Evolutionary conservation across 805 yeast species (phyloP), one percentile per base, ranked within the genome.

Genomic region (Kuraishia capsulata): DNA sequence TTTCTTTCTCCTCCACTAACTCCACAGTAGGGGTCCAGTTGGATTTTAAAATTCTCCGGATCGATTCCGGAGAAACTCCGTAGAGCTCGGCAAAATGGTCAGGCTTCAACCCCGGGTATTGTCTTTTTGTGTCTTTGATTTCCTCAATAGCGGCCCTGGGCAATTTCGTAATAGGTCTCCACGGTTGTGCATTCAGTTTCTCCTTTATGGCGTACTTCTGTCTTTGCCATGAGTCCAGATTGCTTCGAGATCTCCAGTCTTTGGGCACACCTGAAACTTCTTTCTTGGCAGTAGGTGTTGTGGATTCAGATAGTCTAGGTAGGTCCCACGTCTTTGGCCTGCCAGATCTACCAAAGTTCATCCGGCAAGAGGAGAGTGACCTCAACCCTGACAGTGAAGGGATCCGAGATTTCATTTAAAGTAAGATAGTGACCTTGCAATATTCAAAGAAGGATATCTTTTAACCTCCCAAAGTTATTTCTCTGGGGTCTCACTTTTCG

Each of bases 61-160:
- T 72, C 0, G 89, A 84, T 47, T 88, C 94, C 1, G 94, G 90
- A 1, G 92, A 81, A 4, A 86, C 69, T 36, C 71, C 64, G 57
- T 81, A 88, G 51, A 70, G 71, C 24, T 70, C 63, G 0, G 87
- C 81, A 4, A 89, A 54, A 32, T 76, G 80, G 3, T 62, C 61
- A 2, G 80, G 69, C 3, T 71, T 73, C 38, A 83, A 45, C 18
- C 71, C 66, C 0, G 96, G 96, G 44, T 65, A 57, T 39, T 69
- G 62, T 11, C 57, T 57, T 47, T 76, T 81, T 35, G 87, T 48
- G 4, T 64, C 53, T 39, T 83, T 61, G 3, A 89, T 67, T 39
- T 76, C 76, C 16, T 72, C 75, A 71, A 87, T 84, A 8, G 81
- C 74, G 35, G 71, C 78, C 37, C 92, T 64, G 8, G 86, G 76